phyloP scores from a whole-genome alignment of 208 protist species.

The Trypanosoma congolense region DNA sequence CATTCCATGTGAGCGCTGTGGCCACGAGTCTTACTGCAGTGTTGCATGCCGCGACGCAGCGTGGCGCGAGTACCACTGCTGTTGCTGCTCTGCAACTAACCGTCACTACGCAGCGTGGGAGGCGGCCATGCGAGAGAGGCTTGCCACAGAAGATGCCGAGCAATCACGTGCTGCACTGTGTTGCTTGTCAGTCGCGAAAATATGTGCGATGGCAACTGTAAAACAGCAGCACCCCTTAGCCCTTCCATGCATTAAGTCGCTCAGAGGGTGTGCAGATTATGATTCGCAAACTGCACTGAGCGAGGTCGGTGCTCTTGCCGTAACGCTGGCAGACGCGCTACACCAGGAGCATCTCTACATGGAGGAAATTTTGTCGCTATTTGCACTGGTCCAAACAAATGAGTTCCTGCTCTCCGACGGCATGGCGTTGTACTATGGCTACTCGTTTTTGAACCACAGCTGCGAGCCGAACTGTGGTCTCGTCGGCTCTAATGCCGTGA shows the following conservation, averaged over 20 bases:
- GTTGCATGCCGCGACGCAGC: conserved; percentile 58
- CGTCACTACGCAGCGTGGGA: conserved; percentile 45
- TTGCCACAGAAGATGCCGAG: conserved; percentile 23
- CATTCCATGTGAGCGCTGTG: conserved; percentile 46
- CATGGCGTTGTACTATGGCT: conserved; percentile 55
- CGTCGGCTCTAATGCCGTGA: conserved; percentile 24
- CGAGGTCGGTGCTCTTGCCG: conserved; percentile 67
- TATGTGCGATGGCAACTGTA: conserved; percentile 77
- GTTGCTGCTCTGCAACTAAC: conserved; percentile 65
- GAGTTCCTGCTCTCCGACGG: conserved; percentile 64
- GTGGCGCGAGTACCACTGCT: conserved; percentile 67
- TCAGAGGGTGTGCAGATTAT: conserved; percentile 74
- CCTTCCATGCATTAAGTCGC: conserved; percentile 34
- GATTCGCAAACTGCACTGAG: conserved; percentile 61
- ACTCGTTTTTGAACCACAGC: conserved; percentile 85
- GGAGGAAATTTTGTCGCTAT: conserved; percentile 81
- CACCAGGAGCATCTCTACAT: conserved; percentile 77
- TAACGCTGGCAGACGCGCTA: conserved; percentile 54
- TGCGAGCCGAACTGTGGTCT: conserved; percentile 80
- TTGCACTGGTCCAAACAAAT: conserved; percentile 83
- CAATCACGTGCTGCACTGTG: conserved; percentile 55
- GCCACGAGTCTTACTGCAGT: conserved; percentile 71
- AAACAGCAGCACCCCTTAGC: conserved; percentile 68
- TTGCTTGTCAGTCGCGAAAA: conserved; percentile 70
- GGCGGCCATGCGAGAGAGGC: conserved; percentile 39